Evolutionary conservation across 2,329 filamentous ascomycete genomes (phyloP), one percentile per base, ranked within the genome.

Genomic region (Scedosporium apiospermum): DNA sequence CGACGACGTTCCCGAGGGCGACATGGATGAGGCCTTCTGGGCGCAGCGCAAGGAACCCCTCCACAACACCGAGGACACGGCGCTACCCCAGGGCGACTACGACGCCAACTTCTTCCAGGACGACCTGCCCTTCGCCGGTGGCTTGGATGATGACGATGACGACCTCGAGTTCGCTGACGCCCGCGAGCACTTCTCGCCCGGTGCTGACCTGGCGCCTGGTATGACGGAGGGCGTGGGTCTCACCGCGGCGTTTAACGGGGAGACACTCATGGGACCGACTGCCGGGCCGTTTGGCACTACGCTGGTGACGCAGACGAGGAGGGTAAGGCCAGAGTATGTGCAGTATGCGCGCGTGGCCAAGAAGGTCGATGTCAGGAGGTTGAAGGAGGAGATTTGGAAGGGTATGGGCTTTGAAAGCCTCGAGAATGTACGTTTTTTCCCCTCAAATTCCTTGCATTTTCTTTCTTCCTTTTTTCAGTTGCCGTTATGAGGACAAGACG

Each of bases 101-200:
- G 92, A 98, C 72, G 93, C 95, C 64, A 90, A 98, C 74, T 99
- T 98, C 82, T 99, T 98, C 79, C 89, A 95, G 69, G 95, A 98
- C 70, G 90, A 93, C 68, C 78, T 93, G 66, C 87, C 88, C 1
- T 83, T 91, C 68, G 79, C 84, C 1, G 87, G 84, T 10, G 86
- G 80, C 4, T 78, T 80, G 57, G 74, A 79, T 23, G 80, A 83
- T 18, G 80, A 81, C 30, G 87, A 88, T 51, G 88, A 90, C 62
- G 87, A 89, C 58, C 87, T 89, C 61, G 88, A 89, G 69, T 95
- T 95, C 73, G 88, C 89, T 3, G 90, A 95, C 72, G 90, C 90
- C 34, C 80, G 88, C 57, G 90, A 95, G 68, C 86, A 90, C 68
- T 89, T 93, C 72, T 89, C 88, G 1, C 89, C 89, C 1, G 82